These are phyloP conservation scores for Fraxinus nigra DNA, from an alignment of 305 asterid genomes.

Conservation along the genomic window DNA sequence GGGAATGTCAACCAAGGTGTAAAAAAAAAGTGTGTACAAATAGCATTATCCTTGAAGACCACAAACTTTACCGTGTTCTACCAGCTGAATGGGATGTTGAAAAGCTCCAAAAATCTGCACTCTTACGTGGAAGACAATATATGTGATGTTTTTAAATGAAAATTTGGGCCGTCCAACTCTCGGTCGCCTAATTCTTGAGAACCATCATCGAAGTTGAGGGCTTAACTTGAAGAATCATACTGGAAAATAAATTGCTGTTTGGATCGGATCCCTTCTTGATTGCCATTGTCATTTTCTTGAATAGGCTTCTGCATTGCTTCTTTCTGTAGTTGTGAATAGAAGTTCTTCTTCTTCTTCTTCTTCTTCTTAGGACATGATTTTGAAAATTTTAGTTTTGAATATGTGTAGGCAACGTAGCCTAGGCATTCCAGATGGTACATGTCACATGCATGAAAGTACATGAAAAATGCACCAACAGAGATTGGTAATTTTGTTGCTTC, in stretches of 20 bases:
- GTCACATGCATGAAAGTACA: background rate
- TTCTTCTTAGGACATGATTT: background rate
- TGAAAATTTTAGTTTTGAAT: background rate
- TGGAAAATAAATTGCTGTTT: constrained; percentile 27
- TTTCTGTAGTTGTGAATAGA: constrained; percentile 17
- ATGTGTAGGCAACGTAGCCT: background rate
- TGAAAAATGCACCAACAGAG: background rate
- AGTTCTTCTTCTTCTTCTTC: no score
- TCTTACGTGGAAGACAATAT: background rate
- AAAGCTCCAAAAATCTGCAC: background rate
- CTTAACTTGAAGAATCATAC: constrained; percentile 38
- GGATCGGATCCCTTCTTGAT: constrained; percentile 5
- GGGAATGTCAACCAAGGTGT: no score
- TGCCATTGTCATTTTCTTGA: constrained; percentile 21
- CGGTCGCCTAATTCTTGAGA: background rate
- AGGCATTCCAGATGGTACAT: background rate
- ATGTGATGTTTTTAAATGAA: background rate
- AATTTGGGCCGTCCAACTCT: background rate
- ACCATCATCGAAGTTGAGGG: constrained; percentile 38
- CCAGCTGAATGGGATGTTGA: background rate
- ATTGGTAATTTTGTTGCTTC: background rate
- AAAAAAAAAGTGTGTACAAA: no score
- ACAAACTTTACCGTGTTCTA: background rate
- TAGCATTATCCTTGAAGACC: no score
- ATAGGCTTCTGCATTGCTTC: constrained; percentile 34